Evolutionary conservation across 1,284 basidiomycete genomes (phyloP).

Genomic region (Cryptococcus amylolentus): DNA sequence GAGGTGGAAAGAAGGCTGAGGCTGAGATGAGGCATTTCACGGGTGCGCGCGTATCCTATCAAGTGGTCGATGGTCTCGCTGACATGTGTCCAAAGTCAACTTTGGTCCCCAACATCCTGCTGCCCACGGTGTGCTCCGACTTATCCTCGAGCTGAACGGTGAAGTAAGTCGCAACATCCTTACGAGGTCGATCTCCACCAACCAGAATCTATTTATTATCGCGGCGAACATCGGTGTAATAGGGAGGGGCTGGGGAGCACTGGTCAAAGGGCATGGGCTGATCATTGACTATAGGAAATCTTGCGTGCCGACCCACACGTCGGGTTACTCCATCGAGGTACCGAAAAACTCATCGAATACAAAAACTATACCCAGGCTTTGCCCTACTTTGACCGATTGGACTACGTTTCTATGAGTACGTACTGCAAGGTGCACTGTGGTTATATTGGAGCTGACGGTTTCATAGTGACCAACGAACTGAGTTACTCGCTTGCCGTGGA

Average conservation of each 20-base stretch:
- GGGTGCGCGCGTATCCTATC: constrained; percentile 54
- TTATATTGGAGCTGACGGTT: neutral
- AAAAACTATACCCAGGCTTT: constrained; percentile 97
- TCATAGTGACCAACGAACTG: constrained; percentile 84
- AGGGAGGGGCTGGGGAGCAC: too few species aligned
- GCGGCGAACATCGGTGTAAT: neutral
- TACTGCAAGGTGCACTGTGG: constrained; percentile 13
- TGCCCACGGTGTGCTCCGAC: constrained; percentile 94
- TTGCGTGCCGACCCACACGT: constrained; percentile 88
- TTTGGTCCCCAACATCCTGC: constrained; percentile 98
- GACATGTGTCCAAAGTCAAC: constrained; percentile 61
- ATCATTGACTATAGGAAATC: constrained; percentile 58
- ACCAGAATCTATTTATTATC: too few species aligned
- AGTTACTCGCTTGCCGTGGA: constrained; percentile 97
- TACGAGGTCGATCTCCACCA: too few species aligned
- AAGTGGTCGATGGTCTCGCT: neutral
- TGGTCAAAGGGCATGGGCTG: neutral
- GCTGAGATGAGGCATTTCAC: constrained; percentile 89
- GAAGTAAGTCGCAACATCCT: constrained; percentile 54
- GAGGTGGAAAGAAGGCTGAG: constrained; percentile 65
- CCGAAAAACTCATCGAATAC: constrained; percentile 98
- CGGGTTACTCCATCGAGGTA: constrained; percentile 93
- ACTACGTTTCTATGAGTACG: constrained; percentile 98
- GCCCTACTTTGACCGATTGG: constrained; percentile 98
- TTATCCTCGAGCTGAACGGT: constrained; percentile 97